Base-by-base conservation (phyloP, 2,329 filamentous ascomycete genomes). In the Neurospora sp. region DNA sequence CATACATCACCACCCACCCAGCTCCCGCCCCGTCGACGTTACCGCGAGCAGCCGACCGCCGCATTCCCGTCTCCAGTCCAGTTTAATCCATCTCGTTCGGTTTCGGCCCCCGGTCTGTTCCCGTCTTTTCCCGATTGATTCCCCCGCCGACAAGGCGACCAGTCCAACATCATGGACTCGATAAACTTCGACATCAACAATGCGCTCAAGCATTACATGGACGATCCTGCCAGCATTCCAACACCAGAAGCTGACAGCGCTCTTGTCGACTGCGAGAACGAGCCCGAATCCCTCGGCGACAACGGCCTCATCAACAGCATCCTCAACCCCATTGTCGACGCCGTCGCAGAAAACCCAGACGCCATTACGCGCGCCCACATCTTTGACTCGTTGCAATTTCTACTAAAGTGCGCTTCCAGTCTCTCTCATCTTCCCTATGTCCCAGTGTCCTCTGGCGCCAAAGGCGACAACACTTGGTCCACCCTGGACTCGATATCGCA, bases 131-230 rank as follows among this genome's bases (percentile, higher is more conserved):
- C 43, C 70, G 67, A n/a, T n/a, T 68, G 70, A 73, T 70, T 66
- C 75, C 72, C 46, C 28, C 52, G 52, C 52, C 52, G 28, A 62
- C 52, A 10, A 62, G 52, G 52, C 52, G 12, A 62, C 52, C 52
- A 62, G 71, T 75, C 77, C 77, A 75, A 80, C 75, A 71, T 77
- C 79, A 91, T 91, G 89, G 91, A 85, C 77, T 91, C 91, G 83
- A 87, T 93, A 79, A 87, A 90, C 77, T 99, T 99, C 83, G 92
- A 98, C 80, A 92, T 99, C 81, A 97, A 97, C 80, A 91, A 97
- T 83, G 93, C 93, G 74, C 91, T 98, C 80, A 97, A 97, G 85
- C 88, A 92, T 79, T 99, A 97, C 82, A 92, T 97, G 87, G 96
- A 93, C 82, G 95, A 98, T 79, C 95, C 96, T 8, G 85, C 89